Evolutionary conservation across 768 basidiomycete species (phyloP).

Genomic region (Suillus tomentosus): DNA sequence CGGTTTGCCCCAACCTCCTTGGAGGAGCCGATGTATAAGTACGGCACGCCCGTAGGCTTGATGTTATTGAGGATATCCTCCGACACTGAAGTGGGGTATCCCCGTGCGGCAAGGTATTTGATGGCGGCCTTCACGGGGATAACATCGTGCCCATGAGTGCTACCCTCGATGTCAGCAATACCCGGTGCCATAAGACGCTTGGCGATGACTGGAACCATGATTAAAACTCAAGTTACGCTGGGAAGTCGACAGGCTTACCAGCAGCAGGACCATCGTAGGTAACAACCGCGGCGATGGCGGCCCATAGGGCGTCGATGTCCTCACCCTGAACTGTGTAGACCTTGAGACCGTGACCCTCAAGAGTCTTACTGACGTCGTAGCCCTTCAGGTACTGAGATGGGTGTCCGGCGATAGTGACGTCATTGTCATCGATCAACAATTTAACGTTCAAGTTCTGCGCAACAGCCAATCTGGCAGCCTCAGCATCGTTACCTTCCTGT

Average conservation of each 20-base stretch:
- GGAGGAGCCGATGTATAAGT: conserved; percentile 68
- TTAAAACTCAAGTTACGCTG: neutral
- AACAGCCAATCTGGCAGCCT: conserved; percentile 85
- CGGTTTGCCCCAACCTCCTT: conserved; percentile 81
- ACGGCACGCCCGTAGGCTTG: conserved; percentile 56
- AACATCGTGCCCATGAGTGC: conserved; percentile 81
- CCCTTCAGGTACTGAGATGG: conserved; percentile 86
- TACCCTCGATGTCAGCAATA: conserved; percentile 76
- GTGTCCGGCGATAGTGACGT: conserved; percentile 91
- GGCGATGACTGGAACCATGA: conserved; percentile 51
- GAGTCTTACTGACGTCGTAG: conserved; percentile 68
- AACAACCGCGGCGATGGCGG: conserved; percentile 56
- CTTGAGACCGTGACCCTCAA: conserved; percentile 81
- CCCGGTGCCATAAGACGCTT: conserved; percentile 73
- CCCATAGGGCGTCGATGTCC: conserved; percentile 79
- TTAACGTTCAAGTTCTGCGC: conserved; percentile 84
- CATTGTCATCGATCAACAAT: conserved; percentile 86
- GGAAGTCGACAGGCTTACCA: conserved; percentile 39
- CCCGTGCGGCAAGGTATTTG: conserved; percentile 68
- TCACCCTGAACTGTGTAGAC: conserved; percentile 76
- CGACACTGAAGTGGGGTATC: conserved; percentile 51
- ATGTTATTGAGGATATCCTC: conserved; percentile 61
- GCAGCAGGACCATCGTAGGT: conserved; percentile 76
- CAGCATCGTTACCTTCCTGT: conserved; percentile 90
- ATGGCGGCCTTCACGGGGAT: conserved; percentile 81